Percentiles rank a stretch among this genome's conserved stretches.
Evolutionary conservation across 352 stramenopile species (phyloP).

Genomic region (Thraustotheca clavata): DNA sequence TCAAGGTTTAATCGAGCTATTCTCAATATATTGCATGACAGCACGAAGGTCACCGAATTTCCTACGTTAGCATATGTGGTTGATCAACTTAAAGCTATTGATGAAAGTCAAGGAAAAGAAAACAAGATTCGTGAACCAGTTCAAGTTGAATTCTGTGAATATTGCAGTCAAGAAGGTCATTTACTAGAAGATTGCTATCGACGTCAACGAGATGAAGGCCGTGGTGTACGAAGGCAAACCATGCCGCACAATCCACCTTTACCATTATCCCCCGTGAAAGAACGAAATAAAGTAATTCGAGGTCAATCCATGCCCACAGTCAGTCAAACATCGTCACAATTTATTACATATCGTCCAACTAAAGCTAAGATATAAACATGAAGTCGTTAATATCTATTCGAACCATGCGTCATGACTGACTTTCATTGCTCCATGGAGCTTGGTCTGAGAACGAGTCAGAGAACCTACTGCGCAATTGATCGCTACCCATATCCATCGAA

Average conservation of each 20-base stretch:
- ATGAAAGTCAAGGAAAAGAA: not conserved
- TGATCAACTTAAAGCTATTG: not conserved
- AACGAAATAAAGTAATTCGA: too few relatives aligned
- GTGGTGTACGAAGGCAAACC: not conserved
- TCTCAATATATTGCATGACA: not conserved
- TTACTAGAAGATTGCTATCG: not conserved
- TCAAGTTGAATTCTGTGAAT: not conserved
- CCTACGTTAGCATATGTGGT: not conserved
- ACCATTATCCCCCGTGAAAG: too few relatives aligned
- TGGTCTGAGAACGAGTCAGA: too few relatives aligned
- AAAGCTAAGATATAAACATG: too few relatives aligned
- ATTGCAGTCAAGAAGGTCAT: not conserved
- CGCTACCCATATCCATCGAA: too few relatives aligned
- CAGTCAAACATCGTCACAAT: too few relatives aligned
- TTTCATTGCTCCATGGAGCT: too few relatives aligned
- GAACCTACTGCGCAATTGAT: too few relatives aligned
- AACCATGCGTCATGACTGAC: too few relatives aligned
- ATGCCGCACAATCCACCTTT: not conserved
- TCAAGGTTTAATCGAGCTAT: not conserved
- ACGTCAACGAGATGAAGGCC: not conserved
- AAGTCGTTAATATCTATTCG: too few relatives aligned
- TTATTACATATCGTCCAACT: too few relatives aligned
- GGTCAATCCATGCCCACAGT: too few relatives aligned
- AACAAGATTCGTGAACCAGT: not conserved
- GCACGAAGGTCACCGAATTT: slow-evolving; percentile 2